A percentile compares a stretch with the other conserved stretches of the same genome.
Evolutionary conservation across 805 yeast species (phyloP).

Genomic region (Pichia occidentalis): DNA sequence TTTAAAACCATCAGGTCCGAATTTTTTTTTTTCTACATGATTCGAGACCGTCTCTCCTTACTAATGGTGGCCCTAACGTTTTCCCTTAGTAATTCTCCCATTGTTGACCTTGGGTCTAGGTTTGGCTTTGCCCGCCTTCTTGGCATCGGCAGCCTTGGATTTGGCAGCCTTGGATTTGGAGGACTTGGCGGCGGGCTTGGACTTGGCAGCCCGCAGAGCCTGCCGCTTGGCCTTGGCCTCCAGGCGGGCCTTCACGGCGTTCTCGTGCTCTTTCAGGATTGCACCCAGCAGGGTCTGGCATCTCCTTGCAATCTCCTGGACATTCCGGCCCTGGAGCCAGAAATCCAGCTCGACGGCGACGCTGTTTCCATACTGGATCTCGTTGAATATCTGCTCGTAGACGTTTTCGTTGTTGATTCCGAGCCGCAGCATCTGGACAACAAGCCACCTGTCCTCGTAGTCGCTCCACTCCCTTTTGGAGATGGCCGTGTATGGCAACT

Average conservation of each 20-base stretch:
- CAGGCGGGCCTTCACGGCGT: background rate
- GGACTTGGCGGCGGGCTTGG: no score
- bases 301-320: conserved; percentile 74
- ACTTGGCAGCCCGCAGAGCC: no score
- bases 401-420: conserved; percentile 78
- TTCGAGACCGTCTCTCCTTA: no score
- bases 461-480: conserved; percentile 67
- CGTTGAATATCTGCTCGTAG: conserved; percentile 71
- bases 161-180: no score
- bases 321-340: conserved; percentile 73
- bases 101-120: no score
- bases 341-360: conserved; percentile 42
- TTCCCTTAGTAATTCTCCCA: no score
- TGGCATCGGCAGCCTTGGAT: no score
- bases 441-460: conserved; percentile 84
- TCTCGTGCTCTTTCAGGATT: conserved; percentile 63
- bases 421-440: conserved; percentile 69
- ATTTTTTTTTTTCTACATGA: no score
- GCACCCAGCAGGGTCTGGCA: conserved; percentile 72
- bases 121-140: no score
- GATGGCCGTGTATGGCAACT: conserved; percentile 55
- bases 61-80: no score
- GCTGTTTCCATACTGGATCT: conserved; percentile 42
- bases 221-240: background rate
- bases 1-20: no score